A percentile compares a stretch with the other conserved stretches of the same genome.
Evolutionary conservation across 2,329 filamentous ascomycete genomes (phyloP).

Genomic region (Aspergillus brasiliensis): DNA sequence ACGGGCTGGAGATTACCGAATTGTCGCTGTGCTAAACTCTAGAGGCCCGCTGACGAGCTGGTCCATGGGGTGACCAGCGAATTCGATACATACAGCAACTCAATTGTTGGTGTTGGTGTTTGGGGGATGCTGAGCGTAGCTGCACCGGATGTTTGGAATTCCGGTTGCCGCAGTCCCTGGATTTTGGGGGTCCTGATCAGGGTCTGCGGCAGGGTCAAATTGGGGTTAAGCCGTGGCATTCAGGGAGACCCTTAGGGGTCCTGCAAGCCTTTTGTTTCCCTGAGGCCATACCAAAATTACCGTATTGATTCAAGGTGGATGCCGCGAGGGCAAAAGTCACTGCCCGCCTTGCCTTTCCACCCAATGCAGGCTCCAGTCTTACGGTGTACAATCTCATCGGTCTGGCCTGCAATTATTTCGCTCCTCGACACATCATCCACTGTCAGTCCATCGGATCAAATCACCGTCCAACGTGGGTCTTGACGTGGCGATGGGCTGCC

Average conservation of each 20-base stretch:
- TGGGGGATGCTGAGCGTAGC: not conserved
- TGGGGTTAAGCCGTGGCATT: constrained; percentile 2
- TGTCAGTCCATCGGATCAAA: constrained; percentile 1
- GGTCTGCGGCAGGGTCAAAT: constrained; percentile 1
- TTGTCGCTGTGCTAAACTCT: constrained; percentile 1
- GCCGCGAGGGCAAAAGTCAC: not conserved
- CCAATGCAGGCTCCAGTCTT: not conserved
- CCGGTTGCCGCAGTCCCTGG: not conserved
- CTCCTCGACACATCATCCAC: not conserved
- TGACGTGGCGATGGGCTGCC: constrained; percentile 13
- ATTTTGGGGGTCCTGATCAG: constrained; percentile 4
- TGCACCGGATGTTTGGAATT: not conserved
- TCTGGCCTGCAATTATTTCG: not conserved
- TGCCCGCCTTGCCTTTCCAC: not conserved
- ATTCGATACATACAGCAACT: not conserved
- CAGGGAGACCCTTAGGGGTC: constrained; percentile 7
- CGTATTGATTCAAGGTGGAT: not conserved
- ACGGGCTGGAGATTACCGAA: constrained; percentile 10
- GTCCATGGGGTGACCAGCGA: not conserved
- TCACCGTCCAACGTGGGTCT: constrained; percentile 9
- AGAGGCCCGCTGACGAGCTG: not conserved
- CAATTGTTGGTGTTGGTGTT: not conserved
- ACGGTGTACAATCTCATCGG: not conserved
- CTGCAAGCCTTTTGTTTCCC: not conserved
- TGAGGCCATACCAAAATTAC: not conserved